These are phyloP conservation scores for Fusarium pseudocircinatum DNA, from an alignment of 2,329 filamentous ascomycete genomes.

Conservation along the genomic window DNA sequence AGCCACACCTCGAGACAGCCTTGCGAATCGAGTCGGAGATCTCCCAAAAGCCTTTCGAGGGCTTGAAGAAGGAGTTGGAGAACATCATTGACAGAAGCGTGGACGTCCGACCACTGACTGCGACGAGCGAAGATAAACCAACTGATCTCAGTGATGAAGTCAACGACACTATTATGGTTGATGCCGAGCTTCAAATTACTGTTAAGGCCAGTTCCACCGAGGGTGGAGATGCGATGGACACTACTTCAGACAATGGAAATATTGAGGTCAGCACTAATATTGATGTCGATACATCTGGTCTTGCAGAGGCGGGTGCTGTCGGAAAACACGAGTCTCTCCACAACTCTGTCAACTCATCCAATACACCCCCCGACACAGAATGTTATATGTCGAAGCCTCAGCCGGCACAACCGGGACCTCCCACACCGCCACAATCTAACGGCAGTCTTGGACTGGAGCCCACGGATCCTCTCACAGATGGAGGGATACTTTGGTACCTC, in stretches of 20 bases:
- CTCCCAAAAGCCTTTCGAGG: slow-evolving; percentile 73
- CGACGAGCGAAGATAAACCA: slow-evolving; percentile 49
- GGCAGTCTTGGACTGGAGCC: slow-evolving; percentile 63
- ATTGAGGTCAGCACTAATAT: slow-evolving; percentile 59
- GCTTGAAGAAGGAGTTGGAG: slow-evolving; percentile 78
- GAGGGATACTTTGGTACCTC: slow-evolving; percentile 90
- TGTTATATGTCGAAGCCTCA: slow-evolving; percentile 52
- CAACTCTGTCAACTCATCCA: slow-evolving; percentile 43
- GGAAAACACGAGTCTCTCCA: slow-evolving; percentile 40
- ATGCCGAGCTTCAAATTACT: slow-evolving; percentile 60
- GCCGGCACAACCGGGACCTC: slow-evolving; percentile 56
- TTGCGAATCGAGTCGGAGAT: slow-evolving; percentile 85
- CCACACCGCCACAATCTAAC: slow-evolving; percentile 74
- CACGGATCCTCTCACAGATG: slow-evolving; percentile 68
- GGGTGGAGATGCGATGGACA: slow-evolving; percentile 49
- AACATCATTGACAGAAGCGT: slow-evolving; percentile 75
- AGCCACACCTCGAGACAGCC: slow-evolving; percentile 79
- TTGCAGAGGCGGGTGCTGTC: slow-evolving; percentile 44
- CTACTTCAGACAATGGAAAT: slow-evolving; percentile 51
- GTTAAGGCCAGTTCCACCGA: slow-evolving; percentile 47
- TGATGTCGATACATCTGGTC: slow-evolving; percentile 57
- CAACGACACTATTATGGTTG: slow-evolving; percentile 63
- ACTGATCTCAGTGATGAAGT: slow-evolving; percentile 53
- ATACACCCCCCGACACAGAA: slow-evolving; percentile 60
- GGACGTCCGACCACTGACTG: slow-evolving; percentile 57